These are phyloP conservation scores for Hymenochaete sp. DNA, from an alignment of 1,284 basidiomycete genomes.

Conservation along the genomic window DNA sequence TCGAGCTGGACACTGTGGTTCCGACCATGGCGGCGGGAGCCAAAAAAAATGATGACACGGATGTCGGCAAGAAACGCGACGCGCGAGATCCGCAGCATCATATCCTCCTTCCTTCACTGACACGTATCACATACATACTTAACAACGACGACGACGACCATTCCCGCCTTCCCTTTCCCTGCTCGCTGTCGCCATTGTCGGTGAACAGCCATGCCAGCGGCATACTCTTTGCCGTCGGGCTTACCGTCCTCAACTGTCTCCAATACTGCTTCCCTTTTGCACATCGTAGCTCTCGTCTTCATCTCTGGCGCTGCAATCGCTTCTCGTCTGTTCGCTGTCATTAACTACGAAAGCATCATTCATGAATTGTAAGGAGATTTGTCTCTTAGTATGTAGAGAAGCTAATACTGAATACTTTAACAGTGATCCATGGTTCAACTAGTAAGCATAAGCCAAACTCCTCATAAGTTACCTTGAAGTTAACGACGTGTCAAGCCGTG, in stretches of 20 bases:
- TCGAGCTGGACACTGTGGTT: not conserved
- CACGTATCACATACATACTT: conserved; percentile 2
- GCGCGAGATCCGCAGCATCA: conserved; percentile 7
- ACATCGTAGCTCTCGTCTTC: conserved; percentile 78
- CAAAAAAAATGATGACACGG: too few relatives aligned
- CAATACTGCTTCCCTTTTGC: conserved; percentile 78
- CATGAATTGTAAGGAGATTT: conserved; percentile 82
- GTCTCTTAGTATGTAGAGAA: not conserved
- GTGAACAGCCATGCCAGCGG: conserved; percentile 46
- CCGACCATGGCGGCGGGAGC: too few relatives aligned
- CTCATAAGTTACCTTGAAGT: conserved; percentile 1
- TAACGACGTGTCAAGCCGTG: conserved; percentile 51
- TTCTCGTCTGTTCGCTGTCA: conserved; percentile 92
- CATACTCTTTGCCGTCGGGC: conserved; percentile 60
- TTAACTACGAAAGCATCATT: conserved; percentile 98
- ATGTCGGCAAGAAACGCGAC: not conserved
- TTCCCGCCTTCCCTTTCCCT: too few relatives aligned
- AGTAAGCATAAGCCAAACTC: conserved; percentile 41
- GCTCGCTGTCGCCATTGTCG: not conserved
- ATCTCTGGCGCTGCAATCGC: conserved; percentile 93
- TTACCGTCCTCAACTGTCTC: conserved; percentile 63
- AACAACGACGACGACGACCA: conserved; percentile 8
- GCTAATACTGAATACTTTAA: conserved; percentile 16
- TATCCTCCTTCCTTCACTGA: not conserved
- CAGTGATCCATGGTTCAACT: conserved; percentile 98